Base-by-base conservation (phyloP, 495 filamentous ascomycete species). In the Neurospora sp. region DNA sequence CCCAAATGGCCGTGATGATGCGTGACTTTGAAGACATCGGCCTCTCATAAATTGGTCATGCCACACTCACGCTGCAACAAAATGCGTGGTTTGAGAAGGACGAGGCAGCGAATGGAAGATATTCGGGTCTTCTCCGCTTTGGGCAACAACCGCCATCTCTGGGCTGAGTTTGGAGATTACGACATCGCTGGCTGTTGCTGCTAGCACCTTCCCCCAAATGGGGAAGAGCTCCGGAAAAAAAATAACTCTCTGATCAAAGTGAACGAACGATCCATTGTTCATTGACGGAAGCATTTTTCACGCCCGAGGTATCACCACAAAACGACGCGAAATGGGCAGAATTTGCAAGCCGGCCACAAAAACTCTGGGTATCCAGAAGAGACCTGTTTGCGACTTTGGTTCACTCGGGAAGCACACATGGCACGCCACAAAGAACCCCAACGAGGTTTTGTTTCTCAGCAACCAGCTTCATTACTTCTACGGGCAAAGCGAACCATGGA, bases 1-100 rank as follows among this genome's bases (percentile, higher is more conserved):
- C 95, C 8, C 93, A 97, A 82, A 91, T 97, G 86, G 91, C 92
- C 8, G 88, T 93, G 72, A 79, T 98, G 73, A 91, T 94, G 87
- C 85, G 95, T 71, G 95, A 98, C 81, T 82, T 98, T 77, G 92
- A 91, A 73, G 86, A 88, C 65, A 82, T 90, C 72, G 87, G 85
- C 35, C 78, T 92, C 39, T 90, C 79, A 80, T 79, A 76, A 70
- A 74, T 70, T 9, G 53, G 1, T 31, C 39, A 8, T 61, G 10
- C 39, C 8, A 9, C 7, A n/a, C 2, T 3, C n/a, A 4, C 6
- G 4, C 2, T 20, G n/a, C 44, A 47, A 20, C 3, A 12, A 9
- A 53, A 22, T 1, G 47, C 47, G 7, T 61, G 4, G 3, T 31
- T 5, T 31, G 47, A 0, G 22, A 20, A 20, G 47, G n/a, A 59